Base-by-base conservation (phyloP, 1,139 yeast genomes). In the Zygoascus sp. region DNA sequence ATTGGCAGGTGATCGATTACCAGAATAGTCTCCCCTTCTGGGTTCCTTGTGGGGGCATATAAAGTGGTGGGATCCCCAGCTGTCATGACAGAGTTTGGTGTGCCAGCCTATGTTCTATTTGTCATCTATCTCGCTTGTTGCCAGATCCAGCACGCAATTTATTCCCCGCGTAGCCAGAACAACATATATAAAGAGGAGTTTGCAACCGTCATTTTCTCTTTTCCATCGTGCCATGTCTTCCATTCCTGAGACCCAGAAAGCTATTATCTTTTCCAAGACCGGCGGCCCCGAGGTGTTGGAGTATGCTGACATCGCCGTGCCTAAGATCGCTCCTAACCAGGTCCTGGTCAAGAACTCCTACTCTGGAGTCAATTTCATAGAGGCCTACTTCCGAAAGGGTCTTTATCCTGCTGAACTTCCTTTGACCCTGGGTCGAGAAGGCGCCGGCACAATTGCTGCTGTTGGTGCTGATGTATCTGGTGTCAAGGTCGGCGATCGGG, bases 301-400 rank as follows among this genome's bases (percentile, higher is more conserved):
- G 52, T 80, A 77, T 59, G 73, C 67, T 13, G 68, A 80, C 28
- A 65, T 69, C 35, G 76, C 81, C 3, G 76, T 82, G 7, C 95
- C 96, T 1, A 61, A 66, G 42, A 71, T 83, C 49, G 61, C 68
- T 1, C 72, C 70, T 1, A 66, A 68, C 44, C 86, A 87, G 55
- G 64, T 89, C 8, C 70, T 89, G 45, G 72, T 89, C 59, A 83
- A 83, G 64, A 84, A 83, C 67, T 72, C 70, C 48, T 88, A 77
- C 57, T 74, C 88, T 5, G 97, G 97, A 19, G 70, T 89, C 58
- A 89, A 89, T 59, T 85, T 79, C 69, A 83, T 88, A 54, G 96
- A 89, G 58, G 73, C 80, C 2, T 89, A 89, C 67, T 86, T 84
- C 70, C 76, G 97, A 60, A 75, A 70, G 45, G 96, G 96, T 2